These are phyloP conservation scores for Paracorniculantispora psalliotae DNA, from an alignment of 2,329 filamentous ascomycete genomes.

Conservation along the genomic window DNA sequence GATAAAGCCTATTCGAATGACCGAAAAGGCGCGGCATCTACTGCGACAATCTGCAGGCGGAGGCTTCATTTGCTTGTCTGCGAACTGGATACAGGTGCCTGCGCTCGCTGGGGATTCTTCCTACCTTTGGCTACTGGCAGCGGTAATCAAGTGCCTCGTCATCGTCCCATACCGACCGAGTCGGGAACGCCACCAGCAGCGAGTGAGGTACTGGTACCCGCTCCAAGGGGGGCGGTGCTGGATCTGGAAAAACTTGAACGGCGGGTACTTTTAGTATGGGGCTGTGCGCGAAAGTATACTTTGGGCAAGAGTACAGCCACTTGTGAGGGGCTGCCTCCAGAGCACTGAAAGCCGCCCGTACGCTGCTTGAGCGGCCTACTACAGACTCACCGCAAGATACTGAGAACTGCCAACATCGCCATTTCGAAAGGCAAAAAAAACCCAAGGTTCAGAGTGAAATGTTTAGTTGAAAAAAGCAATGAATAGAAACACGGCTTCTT, in stretches of 20 bases:
- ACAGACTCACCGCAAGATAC: too few relatives aligned
- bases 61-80: too few relatives aligned
- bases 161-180: conserved; percentile 27
- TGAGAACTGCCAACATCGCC: too few relatives aligned
- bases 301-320: background rate
- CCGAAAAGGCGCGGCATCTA: too few relatives aligned
- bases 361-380: background rate
- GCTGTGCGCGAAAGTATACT: background rate
- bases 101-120: background rate
- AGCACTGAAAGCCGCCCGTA: background rate
- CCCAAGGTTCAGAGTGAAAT: too few relatives aligned
- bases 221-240: conserved; percentile 1
- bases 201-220: conserved; percentile 19
- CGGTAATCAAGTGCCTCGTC: conserved; percentile 32
- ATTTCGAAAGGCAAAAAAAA: background rate
- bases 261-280: background rate
- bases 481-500: background rate
- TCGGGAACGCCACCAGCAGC: conserved; percentile 13
- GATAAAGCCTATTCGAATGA: background rate
- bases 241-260: conserved; percentile 15
- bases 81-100: background rate
- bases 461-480: background rate
- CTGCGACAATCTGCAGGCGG: too few relatives aligned
- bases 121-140: background rate
- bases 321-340: background rate